These are phyloP conservation scores for Kodamaea anthophila DNA, from an alignment of 1,139 yeast genomes.

Conservation along the genomic window DNA sequence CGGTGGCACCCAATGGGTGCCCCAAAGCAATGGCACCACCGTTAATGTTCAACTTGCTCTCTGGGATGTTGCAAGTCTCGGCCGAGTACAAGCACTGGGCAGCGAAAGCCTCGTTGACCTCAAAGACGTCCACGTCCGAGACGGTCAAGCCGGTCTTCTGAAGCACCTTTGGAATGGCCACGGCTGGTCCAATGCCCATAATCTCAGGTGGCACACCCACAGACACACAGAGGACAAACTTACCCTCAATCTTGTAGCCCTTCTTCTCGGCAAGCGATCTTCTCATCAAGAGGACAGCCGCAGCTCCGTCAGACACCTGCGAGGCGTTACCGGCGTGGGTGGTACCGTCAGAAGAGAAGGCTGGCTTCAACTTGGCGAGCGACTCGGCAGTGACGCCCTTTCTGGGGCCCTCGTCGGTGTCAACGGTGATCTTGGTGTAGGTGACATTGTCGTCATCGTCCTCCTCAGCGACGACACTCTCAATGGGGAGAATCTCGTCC, in stretches of 20 bases:
- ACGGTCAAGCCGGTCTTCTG: slow-evolving; percentile 56
- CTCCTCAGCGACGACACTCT: slow-evolving; percentile 45
- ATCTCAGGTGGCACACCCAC: slow-evolving; percentile 95
- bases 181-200: slow-evolving; percentile 97
- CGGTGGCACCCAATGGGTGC: slow-evolving; percentile 94
- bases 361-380: slow-evolving; percentile 72
- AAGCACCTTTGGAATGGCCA: slow-evolving; percentile 81
- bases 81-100: slow-evolving; percentile 85
- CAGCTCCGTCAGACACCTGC: slow-evolving; percentile 94
- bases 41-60: slow-evolving; percentile 72
- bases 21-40: slow-evolving; percentile 98
- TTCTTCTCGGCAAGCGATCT: slow-evolving; percentile 79
- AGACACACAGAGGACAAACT: slow-evolving; percentile 67
- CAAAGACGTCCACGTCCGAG: slow-evolving; percentile 68
- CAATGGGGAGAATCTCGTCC: slow-evolving; percentile 81
- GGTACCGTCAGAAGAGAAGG: slow-evolving; percentile 76
- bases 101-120: slow-evolving; percentile 94
- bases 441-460: slow-evolving; percentile 43
- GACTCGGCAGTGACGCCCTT: slow-evolving; percentile 75
- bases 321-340: slow-evolving; percentile 97
- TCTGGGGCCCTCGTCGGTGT: slow-evolving; percentile 89
- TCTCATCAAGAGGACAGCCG: slow-evolving; percentile 79
- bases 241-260: slow-evolving; percentile 62
- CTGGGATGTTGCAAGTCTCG: slow-evolving; percentile 58
- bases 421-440: slow-evolving; percentile 43